Evolutionary conservation across 768 basidiomycete species (phyloP).

Genomic region (Mycena sanguinolenta): DNA sequence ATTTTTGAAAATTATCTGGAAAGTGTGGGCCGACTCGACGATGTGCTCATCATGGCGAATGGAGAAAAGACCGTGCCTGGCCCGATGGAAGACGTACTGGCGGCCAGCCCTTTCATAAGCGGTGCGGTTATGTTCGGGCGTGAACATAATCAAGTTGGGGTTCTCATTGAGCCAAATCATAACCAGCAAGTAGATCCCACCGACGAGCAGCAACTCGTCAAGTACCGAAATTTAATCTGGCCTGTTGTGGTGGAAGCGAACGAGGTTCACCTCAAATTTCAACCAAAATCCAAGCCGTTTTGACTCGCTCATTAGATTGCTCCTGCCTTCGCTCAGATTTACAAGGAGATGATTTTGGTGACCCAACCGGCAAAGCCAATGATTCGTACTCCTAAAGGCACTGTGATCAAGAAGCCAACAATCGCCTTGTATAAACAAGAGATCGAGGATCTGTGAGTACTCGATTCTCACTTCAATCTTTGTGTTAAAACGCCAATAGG

Average conservation of each 20-base stretch:
- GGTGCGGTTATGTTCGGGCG: constrained; percentile 34
- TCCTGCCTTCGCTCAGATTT: constrained; percentile 59
- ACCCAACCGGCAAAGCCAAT: constrained; percentile 55
- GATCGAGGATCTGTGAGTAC: constrained; percentile 58
- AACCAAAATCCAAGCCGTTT: neutral
- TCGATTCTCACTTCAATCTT: neutral
- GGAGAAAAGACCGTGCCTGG: constrained; percentile 48
- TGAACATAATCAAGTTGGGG: constrained; percentile 37
- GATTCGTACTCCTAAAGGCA: constrained; percentile 62
- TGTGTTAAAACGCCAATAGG: neutral
- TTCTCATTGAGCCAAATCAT: constrained; percentile 36
- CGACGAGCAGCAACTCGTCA: constrained; percentile 24
- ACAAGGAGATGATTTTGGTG: constrained; percentile 67
- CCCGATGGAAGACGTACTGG: constrained; percentile 42
- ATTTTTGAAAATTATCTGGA: neutral
- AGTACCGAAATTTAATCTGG: constrained; percentile 56
- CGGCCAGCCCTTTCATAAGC: constrained; percentile 32
- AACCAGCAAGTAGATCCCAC: constrained; percentile 32
- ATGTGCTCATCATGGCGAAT: constrained; percentile 44
- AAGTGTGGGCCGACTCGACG: constrained; percentile 49
- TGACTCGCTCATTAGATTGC: constrained; percentile 37
- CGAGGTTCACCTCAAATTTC: constrained; percentile 19
- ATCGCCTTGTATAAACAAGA: constrained; percentile 58
- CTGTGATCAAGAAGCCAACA: constrained; percentile 59
- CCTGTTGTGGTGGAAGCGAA: constrained; percentile 60